Conservation (phyloP, 352 stramenopile species). For the Pythium myriotylum region DNA sequence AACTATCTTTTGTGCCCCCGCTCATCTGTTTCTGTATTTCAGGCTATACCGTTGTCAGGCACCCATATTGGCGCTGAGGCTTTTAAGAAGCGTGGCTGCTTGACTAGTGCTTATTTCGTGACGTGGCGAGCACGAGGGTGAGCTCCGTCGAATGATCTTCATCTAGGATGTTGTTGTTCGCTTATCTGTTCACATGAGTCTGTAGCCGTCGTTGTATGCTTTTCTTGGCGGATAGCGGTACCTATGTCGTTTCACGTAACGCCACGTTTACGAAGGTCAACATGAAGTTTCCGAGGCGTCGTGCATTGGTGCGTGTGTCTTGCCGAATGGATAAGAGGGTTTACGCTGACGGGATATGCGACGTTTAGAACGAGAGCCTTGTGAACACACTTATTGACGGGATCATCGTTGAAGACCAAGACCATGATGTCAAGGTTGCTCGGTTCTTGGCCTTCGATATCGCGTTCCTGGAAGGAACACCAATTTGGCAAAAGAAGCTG, state of each 20-base stretch:
- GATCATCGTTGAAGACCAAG: slow-evolving; percentile 85
- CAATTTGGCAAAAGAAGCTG: slow-evolving; percentile 87
- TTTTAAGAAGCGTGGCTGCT: slow-evolving; percentile 67
- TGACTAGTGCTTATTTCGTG: slow-evolving; percentile 84
- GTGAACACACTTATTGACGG: slow-evolving; percentile 85
- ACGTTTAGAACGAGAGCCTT: slow-evolving; percentile 60
- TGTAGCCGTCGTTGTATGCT: slow-evolving; percentile 77
- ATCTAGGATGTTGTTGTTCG: not conserved
- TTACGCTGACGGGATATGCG: slow-evolving; percentile 1
- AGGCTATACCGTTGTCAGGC: slow-evolving; percentile 86
- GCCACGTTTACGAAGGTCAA: slow-evolving; percentile 88
- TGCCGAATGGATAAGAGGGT: not conserved
- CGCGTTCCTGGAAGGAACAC: slow-evolving; percentile 72
- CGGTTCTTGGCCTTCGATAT: slow-evolving; percentile 87
- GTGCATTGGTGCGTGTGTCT: slow-evolving; percentile 42
- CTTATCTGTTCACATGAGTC: slow-evolving; percentile 3
- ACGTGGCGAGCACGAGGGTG: slow-evolving; percentile 84
- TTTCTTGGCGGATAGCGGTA: slow-evolving; percentile 64
- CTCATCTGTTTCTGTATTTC: not conserved
- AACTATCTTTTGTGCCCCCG: not conserved
- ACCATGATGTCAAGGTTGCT: slow-evolving; percentile 71
- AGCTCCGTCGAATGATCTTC: not conserved
- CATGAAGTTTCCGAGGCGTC: slow-evolving; percentile 86
- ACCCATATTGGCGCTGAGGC: slow-evolving; percentile 78
- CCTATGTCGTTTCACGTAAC: slow-evolving; percentile 80